Conservation (phyloP, 2,329 filamentous ascomycete species). For the Curvularia sp. region DNA sequence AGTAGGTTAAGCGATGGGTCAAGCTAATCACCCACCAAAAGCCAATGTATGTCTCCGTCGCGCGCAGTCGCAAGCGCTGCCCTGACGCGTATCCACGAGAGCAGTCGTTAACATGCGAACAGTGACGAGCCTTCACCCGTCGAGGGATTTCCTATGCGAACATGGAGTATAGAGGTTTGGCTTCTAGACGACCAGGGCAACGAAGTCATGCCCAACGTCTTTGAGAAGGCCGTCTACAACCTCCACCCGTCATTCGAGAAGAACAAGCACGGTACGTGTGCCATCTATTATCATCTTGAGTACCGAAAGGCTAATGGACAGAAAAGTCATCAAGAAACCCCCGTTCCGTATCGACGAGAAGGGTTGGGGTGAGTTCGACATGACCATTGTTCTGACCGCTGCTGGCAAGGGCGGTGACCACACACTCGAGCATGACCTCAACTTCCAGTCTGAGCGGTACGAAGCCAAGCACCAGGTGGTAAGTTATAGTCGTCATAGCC, state of each 20-base stretch:
- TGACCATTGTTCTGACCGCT: constrained; percentile 82
- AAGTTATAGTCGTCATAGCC: constrained; percentile 41
- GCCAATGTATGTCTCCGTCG: constrained; percentile 72
- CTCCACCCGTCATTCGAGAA: constrained; percentile 94
- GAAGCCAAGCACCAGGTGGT: constrained; percentile 80
- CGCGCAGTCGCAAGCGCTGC: constrained; percentile 26
- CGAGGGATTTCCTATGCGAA: constrained; percentile 89
- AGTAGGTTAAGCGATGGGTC: constrained; percentile 80
- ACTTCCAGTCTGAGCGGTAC: constrained; percentile 83
- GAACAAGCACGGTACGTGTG: constrained; percentile 74
- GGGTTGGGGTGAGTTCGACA: constrained; percentile 98
- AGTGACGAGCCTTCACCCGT: constrained; percentile 82
- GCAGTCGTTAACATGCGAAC: constrained; percentile 27
- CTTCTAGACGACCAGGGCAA: constrained; percentile 86
- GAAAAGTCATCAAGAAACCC: constrained; percentile 71
- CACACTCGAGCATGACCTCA: constrained; percentile 83
- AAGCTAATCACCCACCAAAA: constrained; percentile 93
- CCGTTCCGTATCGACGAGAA: constrained; percentile 92
- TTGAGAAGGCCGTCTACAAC: constrained; percentile 91
- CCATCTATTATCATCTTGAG: neutral
- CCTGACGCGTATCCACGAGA: constrained; percentile 19
- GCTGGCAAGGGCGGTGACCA: constrained; percentile 87
- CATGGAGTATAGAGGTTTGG: constrained; percentile 88
- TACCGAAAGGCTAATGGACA: neutral
- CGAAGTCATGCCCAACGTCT: constrained; percentile 80